Evolutionary conservation across 108 stramenopile species (phyloP).

Genomic region (Pseudonitzschia delicatissima): DNA sequence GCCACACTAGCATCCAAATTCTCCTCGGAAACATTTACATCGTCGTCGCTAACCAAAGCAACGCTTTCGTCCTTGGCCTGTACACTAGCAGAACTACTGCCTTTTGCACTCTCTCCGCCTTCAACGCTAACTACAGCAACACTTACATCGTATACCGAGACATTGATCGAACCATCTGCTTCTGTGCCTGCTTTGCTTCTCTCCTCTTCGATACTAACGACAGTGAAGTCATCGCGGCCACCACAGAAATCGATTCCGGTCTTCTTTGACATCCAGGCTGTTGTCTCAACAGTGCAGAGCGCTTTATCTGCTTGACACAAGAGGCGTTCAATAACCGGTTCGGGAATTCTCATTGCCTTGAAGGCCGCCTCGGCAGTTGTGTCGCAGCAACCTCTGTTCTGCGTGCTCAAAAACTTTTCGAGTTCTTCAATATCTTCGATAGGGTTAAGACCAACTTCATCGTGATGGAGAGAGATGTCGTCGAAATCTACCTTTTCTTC

Average conservation of each 20-base stretch:
- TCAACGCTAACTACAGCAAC: not conserved
- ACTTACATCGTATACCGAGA: not conserved
- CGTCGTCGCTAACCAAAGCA: too few relatives aligned
- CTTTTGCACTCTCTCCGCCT: not conserved
- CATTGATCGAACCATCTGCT: too few relatives aligned
- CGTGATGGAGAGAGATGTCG: not conserved
- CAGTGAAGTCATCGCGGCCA: not conserved
- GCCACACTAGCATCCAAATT: not conserved
- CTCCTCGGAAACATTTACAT: not conserved
- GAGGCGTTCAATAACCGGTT: not conserved
- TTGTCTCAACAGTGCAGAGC: not conserved
- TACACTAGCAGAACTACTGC: too few relatives aligned
- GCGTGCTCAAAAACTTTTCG: not conserved
- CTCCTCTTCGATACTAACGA: too few relatives aligned
- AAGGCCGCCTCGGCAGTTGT: not conserved
- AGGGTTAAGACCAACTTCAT: not conserved
- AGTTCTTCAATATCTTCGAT: not conserved
- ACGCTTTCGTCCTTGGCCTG: too few relatives aligned
- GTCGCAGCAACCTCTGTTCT: not conserved
- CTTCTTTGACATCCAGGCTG: conserved; percentile 1
- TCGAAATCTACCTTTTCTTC: not conserved
- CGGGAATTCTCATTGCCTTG: not conserved
- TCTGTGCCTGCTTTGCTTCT: too few relatives aligned
- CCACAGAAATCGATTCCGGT: not conserved
- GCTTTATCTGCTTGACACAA: not conserved